Conservation (phyloP, 2,329 filamentous ascomycete genomes). For the Colletotrichum plurivorum region DNA sequence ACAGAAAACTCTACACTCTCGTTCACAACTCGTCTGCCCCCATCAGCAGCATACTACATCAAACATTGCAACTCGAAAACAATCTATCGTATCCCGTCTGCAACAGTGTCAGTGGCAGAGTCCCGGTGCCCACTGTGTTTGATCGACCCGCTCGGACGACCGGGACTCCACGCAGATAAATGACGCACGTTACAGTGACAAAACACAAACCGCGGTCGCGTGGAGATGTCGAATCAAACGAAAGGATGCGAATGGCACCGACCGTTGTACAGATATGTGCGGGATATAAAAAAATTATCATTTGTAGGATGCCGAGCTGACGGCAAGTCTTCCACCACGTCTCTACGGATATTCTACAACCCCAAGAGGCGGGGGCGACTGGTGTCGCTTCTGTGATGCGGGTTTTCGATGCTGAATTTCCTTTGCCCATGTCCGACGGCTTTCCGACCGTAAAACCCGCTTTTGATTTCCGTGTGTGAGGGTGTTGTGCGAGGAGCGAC, state of each 20-base stretch:
- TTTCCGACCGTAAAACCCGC: conserved; percentile 9
- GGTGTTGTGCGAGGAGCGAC: background rate
- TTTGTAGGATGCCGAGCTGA: conserved; percentile 23
- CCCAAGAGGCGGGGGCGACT: background rate
- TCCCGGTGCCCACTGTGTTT: conserved; percentile 11
- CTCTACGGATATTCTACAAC: conserved; percentile 4
- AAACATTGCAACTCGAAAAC: background rate
- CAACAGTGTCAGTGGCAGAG: conserved; percentile 18
- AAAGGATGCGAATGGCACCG: background rate
- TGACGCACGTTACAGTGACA: conserved; percentile 12
- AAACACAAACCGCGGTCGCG: no score
- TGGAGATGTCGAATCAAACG: background rate
- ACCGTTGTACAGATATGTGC: background rate
- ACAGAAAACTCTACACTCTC: no score
- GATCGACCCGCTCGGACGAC: conserved; percentile 28
- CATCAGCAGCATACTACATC: no score
- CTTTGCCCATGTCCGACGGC: background rate
- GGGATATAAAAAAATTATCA: conserved; percentile 14
- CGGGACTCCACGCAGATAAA: conserved; percentile 14
- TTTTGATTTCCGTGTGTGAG: conserved; percentile 1
- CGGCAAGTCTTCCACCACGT: background rate
- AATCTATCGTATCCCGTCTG: background rate
- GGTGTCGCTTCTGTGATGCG: conserved; percentile 17
- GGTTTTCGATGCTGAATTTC: conserved; percentile 8
- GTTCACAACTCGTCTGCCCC: no score